Percentiles rank a stretch among this genome's conserved stretches.
phyloP scores from a whole-genome alignment of 805 yeast species.

The Candida palmyrensis region DNA sequence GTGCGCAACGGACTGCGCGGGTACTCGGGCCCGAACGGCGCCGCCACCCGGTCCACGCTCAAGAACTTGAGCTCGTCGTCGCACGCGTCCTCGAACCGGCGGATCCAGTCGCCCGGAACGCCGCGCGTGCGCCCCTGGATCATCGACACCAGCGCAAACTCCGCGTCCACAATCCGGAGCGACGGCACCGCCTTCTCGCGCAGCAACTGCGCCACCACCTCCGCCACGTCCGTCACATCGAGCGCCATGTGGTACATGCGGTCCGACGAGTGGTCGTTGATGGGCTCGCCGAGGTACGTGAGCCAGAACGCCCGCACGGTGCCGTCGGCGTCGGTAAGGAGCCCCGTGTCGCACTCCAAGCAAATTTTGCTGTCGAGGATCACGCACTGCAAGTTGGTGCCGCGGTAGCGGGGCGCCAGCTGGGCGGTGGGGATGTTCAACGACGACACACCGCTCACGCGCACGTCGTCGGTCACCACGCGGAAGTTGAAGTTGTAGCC shows the following conservation, averaged over 20 bases:
- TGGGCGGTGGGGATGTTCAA: constrained; percentile 66
- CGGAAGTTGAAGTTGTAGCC: constrained; percentile 74
- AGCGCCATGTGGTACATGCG: constrained; percentile 68
- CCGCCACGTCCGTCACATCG: constrained; percentile 61
- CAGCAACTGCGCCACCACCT: constrained; percentile 52
- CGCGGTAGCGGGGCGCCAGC: constrained; percentile 75
- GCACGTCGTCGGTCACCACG: constrained; percentile 67
- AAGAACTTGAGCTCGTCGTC: constrained; percentile 69
- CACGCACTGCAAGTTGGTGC: constrained; percentile 74
- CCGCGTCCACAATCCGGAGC: constrained; percentile 71
- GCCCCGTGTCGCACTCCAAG: constrained; percentile 74
- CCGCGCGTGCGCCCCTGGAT: constrained; percentile 79
- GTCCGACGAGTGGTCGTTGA: constrained; percentile 43
- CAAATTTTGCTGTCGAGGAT: constrained; percentile 69
- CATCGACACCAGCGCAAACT: constrained; percentile 62
- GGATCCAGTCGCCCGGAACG: constrained; percentile 83
- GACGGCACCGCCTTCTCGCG: constrained; percentile 22
- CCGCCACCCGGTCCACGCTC: constrained; percentile 61
- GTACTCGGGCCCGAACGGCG: not conserved
- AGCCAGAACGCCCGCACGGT: constrained; percentile 82
- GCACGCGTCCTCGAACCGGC: constrained; percentile 55
- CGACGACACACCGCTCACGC: constrained; percentile 71
- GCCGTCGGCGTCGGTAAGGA: constrained; percentile 73
- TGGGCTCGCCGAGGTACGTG: constrained; percentile 72
- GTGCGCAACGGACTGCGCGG: constrained; percentile 35